Base-by-base conservation (phyloP, 2,329 filamentous ascomycete genomes). In the Chalara sp. region DNA sequence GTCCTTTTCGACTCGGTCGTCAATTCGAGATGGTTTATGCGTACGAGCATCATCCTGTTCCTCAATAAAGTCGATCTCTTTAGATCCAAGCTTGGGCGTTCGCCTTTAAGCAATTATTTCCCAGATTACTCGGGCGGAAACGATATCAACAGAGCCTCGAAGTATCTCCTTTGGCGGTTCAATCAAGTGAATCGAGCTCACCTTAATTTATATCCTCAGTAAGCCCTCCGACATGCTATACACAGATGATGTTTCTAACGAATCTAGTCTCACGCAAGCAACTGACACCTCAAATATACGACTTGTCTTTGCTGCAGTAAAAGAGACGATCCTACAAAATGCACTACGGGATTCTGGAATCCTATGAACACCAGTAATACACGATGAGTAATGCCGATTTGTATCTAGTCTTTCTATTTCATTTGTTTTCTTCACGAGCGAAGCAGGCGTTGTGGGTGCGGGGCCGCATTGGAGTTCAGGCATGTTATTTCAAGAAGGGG, bases 31-130 rank as follows among this genome's bases (percentile, higher is more conserved):
- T 99, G 93, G 93, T 99, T 99, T 71, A 95, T 97, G 87, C 80
- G 93, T 61, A 99, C 93, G 10, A 96, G 91, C 66, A 99, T 99
- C 66, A 97, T 99, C 65, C 77, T 99, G 51, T 99, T 99, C 73
- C 78, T 99, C 56, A 99, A 99, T 76, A 99, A 99, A 70, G 93
- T 99, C 60, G 93, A 99, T 73, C 81, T 99, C 52, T 99, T 99
- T 78, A 92, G 93, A 68, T 86, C 90, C 65, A 99, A 99, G 69
- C 82, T 99, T 31, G 82, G 83, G 50, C 83, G 91, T 56, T 96
- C 90, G 50, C 92, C 93, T 0, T 71, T 99, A 44, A 88, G 85
- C 61, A 96, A 92, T 66, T 99, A 97, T 69, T 99, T 99, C 65
- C 92, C 91, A 0, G 93, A 99, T 68, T 99, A 99, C 67, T 96